A percentile compares a stretch with the other conserved stretches of the same genome.
phyloP scores from a whole-genome alignment of 768 basidiomycete genomes.

The Collybia sp. region DNA sequence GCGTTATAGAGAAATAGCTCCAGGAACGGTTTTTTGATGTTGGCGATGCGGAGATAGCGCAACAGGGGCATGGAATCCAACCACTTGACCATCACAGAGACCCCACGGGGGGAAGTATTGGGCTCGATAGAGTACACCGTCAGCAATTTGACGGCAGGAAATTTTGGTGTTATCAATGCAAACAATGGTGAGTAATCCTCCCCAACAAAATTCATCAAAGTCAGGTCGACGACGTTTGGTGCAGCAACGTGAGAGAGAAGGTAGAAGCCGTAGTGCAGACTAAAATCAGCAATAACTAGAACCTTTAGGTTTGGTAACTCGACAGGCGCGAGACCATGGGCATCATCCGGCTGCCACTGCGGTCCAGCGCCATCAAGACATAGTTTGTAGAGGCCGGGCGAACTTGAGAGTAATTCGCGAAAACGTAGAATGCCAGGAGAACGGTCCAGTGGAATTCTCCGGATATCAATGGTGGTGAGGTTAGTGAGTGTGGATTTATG shows the following conservation, averaged over 20 bases:
- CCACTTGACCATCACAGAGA: slow-evolving; percentile 37
- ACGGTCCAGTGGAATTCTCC: slow-evolving; percentile 50
- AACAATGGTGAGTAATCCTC: slow-evolving; percentile 49
- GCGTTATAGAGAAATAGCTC: slow-evolving; percentile 44
- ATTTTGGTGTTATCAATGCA: slow-evolving; percentile 37
- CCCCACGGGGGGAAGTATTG: slow-evolving; percentile 15
- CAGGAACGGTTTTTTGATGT: slow-evolving; percentile 36
- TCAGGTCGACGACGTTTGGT: slow-evolving; percentile 53
- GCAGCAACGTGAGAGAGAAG: slow-evolving; percentile 46
- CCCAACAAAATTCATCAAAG: slow-evolving; percentile 48
- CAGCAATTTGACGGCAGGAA: slow-evolving; percentile 49
- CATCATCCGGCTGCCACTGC: slow-evolving; percentile 19
- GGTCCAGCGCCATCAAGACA: slow-evolving; percentile 64
- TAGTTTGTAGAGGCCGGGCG: slow-evolving; percentile 48
- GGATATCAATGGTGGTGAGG: slow-evolving; percentile 62
- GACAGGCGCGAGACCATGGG: slow-evolving; percentile 28
- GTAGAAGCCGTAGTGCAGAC: slow-evolving; percentile 39
- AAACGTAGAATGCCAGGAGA: slow-evolving; percentile 48
- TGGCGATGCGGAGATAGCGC: slow-evolving; percentile 43
- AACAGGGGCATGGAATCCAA: slow-evolving; percentile 56
- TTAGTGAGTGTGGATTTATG: slow-evolving; percentile 38
- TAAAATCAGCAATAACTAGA: slow-evolving; percentile 56
- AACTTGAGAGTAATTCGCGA: slow-evolving; percentile 44
- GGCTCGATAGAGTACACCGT: slow-evolving; percentile 45
- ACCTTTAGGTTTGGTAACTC: slow-evolving; percentile 43